Evolutionary conservation across 1,284 basidiomycete species (phyloP).

Genomic region (Mycosarcoma maydis): DNA sequence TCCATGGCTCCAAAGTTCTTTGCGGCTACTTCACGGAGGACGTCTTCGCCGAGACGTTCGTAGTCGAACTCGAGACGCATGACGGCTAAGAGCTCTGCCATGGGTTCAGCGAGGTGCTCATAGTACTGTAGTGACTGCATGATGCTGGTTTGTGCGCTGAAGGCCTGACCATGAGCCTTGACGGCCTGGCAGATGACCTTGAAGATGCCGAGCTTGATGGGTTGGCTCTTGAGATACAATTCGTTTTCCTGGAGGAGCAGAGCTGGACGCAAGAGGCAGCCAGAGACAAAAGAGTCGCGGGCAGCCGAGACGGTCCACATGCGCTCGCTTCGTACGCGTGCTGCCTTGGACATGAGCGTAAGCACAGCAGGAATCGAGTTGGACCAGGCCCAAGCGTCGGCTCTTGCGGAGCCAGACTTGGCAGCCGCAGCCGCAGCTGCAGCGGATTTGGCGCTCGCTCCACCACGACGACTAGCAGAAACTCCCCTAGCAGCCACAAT

Average conservation of each 20-base stretch:
- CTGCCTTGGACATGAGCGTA: slow-evolving; percentile 48
- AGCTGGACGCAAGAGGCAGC: slow-evolving; percentile 73
- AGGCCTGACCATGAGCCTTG: slow-evolving; percentile 86
- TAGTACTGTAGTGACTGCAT: slow-evolving; percentile 92
- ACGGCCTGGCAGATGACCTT: slow-evolving; percentile 90
- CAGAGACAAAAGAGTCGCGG: slow-evolving; percentile 61
- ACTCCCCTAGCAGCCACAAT: slow-evolving; percentile 30
- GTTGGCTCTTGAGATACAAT: slow-evolving; percentile 81
- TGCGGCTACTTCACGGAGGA: slow-evolving; percentile 82
- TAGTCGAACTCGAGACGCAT: slow-evolving; percentile 89
- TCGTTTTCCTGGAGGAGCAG: slow-evolving; percentile 89
- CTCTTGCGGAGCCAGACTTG: slow-evolving; percentile 38
- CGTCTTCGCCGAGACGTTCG: slow-evolving; percentile 86
- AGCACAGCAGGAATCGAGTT: slow-evolving; percentile 60
- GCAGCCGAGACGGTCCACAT: slow-evolving; percentile 60
- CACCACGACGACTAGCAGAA: slow-evolving; percentile 29
- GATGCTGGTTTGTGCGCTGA: slow-evolving; percentile 78
- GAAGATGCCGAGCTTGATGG: slow-evolving; percentile 80
- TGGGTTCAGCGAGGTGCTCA: slow-evolving; percentile 90
- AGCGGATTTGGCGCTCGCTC: slow-evolving; percentile 31
- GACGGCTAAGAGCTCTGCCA: slow-evolving; percentile 86
- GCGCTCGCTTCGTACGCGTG: slow-evolving; percentile 53
- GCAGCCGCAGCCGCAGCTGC: slow-evolving; percentile 29
- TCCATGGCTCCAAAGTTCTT: slow-evolving; percentile 84
- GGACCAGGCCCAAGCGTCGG: slow-evolving; percentile 53